These are phyloP conservation scores for Blastocystis sp. DNA, from an alignment of 352 stramenopile species.

Conservation along the genomic window DNA sequence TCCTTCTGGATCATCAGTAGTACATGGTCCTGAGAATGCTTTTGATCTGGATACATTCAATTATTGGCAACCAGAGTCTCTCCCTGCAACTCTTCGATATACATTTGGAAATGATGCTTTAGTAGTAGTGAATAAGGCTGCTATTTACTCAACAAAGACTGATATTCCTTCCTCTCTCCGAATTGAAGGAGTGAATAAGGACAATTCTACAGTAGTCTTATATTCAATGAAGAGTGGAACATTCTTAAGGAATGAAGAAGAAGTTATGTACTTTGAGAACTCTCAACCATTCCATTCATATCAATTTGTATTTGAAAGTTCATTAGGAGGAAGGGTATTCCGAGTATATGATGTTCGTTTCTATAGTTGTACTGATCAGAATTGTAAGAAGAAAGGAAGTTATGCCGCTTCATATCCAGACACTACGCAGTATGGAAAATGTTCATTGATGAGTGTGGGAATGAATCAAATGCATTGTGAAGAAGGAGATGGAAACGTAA, in stretches of 20 bases:
- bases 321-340: not conserved
- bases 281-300: not conserved
- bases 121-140: not conserved
- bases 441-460: not conserved
- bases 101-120: not conserved
- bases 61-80: not conserved
- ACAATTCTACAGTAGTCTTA: not conserved
- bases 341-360: not conserved
- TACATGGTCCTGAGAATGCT: not conserved
- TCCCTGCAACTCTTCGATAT: slow-evolving; percentile 1
- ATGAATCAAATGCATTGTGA: not conserved
- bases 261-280: not conserved
- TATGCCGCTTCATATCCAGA: not conserved
- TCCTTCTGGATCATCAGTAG: too few species aligned
- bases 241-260: not conserved
- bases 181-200: not conserved
- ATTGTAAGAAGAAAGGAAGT: not conserved
- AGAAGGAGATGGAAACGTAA: not conserved
- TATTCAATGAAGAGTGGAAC: not conserved
- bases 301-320: not conserved
- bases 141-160: not conserved
- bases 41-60: not conserved
- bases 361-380: not conserved
- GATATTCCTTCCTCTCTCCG: not conserved
- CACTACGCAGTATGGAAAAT: not conserved